Evolutionary conservation across 208 protist genomes (phyloP).

Genomic region (Trypanosoma cruzi): DNA sequence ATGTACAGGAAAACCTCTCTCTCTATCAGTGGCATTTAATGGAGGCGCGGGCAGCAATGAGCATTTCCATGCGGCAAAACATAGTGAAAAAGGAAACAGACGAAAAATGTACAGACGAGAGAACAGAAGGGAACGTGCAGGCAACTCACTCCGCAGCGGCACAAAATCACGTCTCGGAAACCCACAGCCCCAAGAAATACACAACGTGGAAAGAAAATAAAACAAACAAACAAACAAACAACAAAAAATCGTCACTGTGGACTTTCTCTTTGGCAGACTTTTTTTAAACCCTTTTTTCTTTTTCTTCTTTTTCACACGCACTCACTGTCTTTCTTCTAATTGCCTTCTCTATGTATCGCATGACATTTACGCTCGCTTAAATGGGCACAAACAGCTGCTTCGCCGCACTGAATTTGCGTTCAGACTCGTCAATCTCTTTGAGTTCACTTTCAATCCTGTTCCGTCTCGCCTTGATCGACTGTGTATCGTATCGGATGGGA

Average conservation of each 20-base stretch:
- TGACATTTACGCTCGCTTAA: constrained; percentile 17
- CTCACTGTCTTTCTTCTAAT: constrained; percentile 1
- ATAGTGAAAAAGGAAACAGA: neutral
- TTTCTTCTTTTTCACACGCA: constrained; percentile 6
- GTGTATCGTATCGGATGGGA: constrained; percentile 86
- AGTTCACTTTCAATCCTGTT: constrained; percentile 75
- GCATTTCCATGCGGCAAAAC: too few species aligned
- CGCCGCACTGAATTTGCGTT: constrained; percentile 69
- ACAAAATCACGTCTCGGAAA: neutral
- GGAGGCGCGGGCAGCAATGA: too few species aligned
- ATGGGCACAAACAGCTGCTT: constrained; percentile 74
- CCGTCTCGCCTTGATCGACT: constrained; percentile 59
- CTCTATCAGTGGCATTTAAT: neutral
- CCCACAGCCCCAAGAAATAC: neutral
- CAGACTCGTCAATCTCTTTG: constrained; percentile 60
- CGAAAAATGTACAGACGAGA: neutral
- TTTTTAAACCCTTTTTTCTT: constrained; percentile 3
- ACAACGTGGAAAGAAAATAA: neutral
- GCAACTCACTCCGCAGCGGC: neutral
- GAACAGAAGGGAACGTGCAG: neutral
- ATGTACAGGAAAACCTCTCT: too few species aligned
- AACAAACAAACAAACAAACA: constrained; percentile 3
- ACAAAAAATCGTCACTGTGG: neutral
- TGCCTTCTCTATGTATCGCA: constrained; percentile 1
- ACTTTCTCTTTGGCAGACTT: neutral